These are phyloP conservation scores for Aureobasidium sp. DNA, from an alignment of 2,329 filamentous ascomycete species.

Conservation along the genomic window DNA sequence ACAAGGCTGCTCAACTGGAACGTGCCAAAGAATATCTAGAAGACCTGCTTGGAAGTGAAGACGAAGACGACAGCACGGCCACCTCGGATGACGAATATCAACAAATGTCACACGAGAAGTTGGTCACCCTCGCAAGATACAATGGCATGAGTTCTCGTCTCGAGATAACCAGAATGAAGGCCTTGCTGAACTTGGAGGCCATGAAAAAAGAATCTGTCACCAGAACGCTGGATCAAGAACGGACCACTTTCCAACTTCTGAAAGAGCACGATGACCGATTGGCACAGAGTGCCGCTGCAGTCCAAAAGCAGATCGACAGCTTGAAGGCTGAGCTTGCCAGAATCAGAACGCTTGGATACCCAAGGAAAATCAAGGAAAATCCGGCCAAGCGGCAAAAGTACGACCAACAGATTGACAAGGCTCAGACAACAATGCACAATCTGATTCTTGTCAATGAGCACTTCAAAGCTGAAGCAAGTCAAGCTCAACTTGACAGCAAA, in stretches of 20 bases:
- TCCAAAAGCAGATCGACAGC: not conserved
- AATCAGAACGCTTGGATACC: not conserved
- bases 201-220: not conserved
- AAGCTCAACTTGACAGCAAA: no score
- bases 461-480: no score
- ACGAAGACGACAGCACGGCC: not conserved
- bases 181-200: not conserved
- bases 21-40: not conserved
- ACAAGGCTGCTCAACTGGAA: no score
- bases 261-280: not conserved
- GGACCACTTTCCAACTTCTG: not conserved
- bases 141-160: not conserved
- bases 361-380: not conserved
- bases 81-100: not conserved
- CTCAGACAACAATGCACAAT: no score
- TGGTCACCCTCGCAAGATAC: not conserved
- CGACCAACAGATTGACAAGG: no score
- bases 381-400: no score
- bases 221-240: not conserved
- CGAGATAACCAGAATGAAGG: not conserved
- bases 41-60: not conserved
- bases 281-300: no score
- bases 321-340: not conserved
- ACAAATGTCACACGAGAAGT: not conserved
- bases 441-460: no score